phyloP scores from a whole-genome alignment of 148 eudicot species.

The Camellia japonica region DNA sequence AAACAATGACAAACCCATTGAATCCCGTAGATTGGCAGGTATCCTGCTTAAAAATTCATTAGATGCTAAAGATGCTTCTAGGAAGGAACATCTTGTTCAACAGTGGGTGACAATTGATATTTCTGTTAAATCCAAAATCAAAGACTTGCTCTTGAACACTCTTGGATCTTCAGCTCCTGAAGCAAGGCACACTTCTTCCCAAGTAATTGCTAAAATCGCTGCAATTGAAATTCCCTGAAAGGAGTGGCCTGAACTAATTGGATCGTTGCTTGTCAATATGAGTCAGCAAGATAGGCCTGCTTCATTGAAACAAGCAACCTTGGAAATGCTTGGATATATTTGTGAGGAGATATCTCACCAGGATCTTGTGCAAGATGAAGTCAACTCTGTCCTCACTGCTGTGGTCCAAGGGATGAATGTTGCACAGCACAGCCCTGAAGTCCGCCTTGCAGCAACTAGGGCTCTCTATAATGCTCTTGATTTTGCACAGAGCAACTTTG shows the following conservation, averaged over 20 bases:
- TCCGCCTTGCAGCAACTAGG: conserved; percentile 59
- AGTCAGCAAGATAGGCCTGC: conserved; percentile 47
- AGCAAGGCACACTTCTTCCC: conserved; percentile 68
- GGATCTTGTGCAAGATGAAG: conserved; percentile 61
- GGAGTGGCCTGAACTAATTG: conserved; percentile 68
- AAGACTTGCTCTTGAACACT: conserved; percentile 49
- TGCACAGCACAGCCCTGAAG: conserved; percentile 40
- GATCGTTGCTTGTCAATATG: conserved; percentile 52
- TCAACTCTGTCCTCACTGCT: conserved; percentile 64
- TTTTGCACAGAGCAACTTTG: conserved; percentile 65
- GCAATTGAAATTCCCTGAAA: conserved; percentile 59
- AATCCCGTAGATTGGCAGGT: conserved; percentile 63
- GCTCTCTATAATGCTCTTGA: conserved; percentile 70
- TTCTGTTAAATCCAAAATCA: conserved; percentile 51
- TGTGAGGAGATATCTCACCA: conserved; percentile 69
- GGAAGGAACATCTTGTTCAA: conserved; percentile 50
- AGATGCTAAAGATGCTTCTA: conserved; percentile 60
- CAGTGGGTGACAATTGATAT: conserved; percentile 56
- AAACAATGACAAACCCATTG: conserved; percentile 55
- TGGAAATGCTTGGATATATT: conserved; percentile 64
- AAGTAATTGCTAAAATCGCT: conserved; percentile 66
- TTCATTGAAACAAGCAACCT: conserved; percentile 58
- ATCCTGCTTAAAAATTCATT: conserved; percentile 57
- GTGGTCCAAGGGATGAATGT: conserved; percentile 67
- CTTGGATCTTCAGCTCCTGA: conserved; percentile 44